Evolutionary conservation across 129 eudicot genomes (phyloP).

Genomic region (Erigeron canadensis): DNA sequence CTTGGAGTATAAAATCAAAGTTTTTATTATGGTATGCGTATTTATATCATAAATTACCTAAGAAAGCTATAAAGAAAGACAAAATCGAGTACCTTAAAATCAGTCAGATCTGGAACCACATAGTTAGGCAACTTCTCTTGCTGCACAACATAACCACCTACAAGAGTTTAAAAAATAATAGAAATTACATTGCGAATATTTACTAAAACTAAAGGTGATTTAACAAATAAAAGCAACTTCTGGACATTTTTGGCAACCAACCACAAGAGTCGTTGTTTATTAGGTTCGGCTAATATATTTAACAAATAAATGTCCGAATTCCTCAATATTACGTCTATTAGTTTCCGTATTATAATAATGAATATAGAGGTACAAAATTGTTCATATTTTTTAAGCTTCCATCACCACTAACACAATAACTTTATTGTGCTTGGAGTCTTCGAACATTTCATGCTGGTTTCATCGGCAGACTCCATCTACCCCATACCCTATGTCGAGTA

Average conservation of each 20-base stretch:
- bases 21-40: not conserved
- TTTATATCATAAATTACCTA: not conserved
- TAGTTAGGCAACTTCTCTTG: slow-evolving; percentile 70
- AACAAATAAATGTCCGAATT: too few species aligned
- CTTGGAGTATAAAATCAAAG: not conserved
- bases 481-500: not conserved
- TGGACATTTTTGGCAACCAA: not conserved
- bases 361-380: too few species aligned
- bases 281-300: not conserved
- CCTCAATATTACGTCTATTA: too few species aligned
- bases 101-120: slow-evolving; percentile 80
- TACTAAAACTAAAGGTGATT: not conserved
- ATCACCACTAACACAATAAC: not conserved
- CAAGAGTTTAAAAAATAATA: slow-evolving; percentile 12
- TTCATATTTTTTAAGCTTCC: not conserved
- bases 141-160: slow-evolving; percentile 77
- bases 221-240: not conserved
- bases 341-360: too few species aligned
- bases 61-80: not conserved
- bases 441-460: not conserved
- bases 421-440: not conserved
- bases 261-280: not conserved
- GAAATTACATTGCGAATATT: not conserved
- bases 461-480: not conserved
- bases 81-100: slow-evolving; percentile 55